Evolutionary conservation across 2,329 filamentous ascomycete species (phyloP).

Genomic region (Ceratocystis alfenasii): DNA sequence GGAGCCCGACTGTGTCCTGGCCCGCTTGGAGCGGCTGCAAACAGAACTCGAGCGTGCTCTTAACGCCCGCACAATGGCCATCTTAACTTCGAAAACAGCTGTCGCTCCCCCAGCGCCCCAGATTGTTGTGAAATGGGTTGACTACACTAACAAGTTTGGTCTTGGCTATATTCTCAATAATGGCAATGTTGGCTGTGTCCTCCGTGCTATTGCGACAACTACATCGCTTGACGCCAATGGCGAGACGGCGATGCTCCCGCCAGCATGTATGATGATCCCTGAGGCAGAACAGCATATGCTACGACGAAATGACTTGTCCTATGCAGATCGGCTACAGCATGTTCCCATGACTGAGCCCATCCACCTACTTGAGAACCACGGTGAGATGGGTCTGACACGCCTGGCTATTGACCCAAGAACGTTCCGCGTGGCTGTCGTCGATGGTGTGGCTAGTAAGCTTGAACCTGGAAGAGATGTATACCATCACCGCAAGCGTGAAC

Average conservation of each 20-base stretch:
- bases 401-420: conserved; percentile 53
- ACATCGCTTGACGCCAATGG: conserved; percentile 31
- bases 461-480: conserved; percentile 51
- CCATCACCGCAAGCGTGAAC: conserved; percentile 53
- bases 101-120: conserved; percentile 46
- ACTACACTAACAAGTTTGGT: conserved; percentile 79
- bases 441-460: conserved; percentile 50
- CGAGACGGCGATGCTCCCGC: conserved; percentile 46
- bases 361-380: conserved; percentile 63
- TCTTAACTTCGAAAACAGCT: conserved; percentile 43
- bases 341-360: conserved; percentile 52
- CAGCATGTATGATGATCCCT: conserved; percentile 59
- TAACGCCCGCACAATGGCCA: conserved; percentile 51
- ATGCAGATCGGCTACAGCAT: conserved; percentile 47
- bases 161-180: conserved; percentile 75
- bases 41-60: conserved; percentile 50
- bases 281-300: conserved; percentile 60
- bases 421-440: conserved; percentile 44
- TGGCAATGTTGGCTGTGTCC: conserved; percentile 63
- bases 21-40: conserved; percentile 45
- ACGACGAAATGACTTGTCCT: conserved; percentile 44
- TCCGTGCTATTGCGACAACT: conserved; percentile 39
- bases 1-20: conserved; percentile 46
- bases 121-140: conserved; percentile 70
- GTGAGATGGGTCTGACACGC: conserved; percentile 49